A percentile compares a stretch with the other conserved stretches of the same genome.
Conservation (phyloP, 768 basidiomycete species). For the Lactifluus piperatus region DNA sequence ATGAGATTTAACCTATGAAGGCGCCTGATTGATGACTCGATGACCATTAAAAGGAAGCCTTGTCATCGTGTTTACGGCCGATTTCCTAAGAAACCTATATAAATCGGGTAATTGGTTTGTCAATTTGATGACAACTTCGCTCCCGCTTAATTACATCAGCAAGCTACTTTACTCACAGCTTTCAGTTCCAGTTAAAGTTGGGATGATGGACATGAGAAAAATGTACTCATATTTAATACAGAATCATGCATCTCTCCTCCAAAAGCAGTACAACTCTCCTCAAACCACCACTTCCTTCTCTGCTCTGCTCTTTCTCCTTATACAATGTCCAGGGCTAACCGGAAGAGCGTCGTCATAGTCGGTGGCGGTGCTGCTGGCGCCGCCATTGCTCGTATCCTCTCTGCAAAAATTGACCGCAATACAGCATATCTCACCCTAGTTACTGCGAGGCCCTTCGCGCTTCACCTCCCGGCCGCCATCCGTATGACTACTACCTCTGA, state of each 20-base stretch:
- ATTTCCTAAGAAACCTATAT: background rate
- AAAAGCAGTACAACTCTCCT: background rate
- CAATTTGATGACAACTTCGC: background rate
- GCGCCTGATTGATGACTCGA: too few species aligned
- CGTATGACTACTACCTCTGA: constrained; percentile 44
- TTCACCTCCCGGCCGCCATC: constrained; percentile 40
- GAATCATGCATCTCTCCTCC: background rate
- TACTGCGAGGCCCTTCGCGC: constrained; percentile 39
- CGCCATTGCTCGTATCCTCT: constrained; percentile 38
- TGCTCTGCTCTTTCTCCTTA: background rate
- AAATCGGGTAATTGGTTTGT: background rate
- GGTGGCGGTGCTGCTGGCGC: constrained; percentile 50
- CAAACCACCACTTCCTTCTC: background rate
- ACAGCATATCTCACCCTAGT: constrained; percentile 48
- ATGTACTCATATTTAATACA: background rate
- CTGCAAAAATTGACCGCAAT: constrained; percentile 38
- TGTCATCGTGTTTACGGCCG: too few species aligned
- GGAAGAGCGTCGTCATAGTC: constrained; percentile 38
- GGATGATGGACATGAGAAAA: background rate
- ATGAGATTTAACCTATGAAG: too few species aligned
- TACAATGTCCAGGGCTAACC: constrained; percentile 3
- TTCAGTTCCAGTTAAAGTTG: too few species aligned
- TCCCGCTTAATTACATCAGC: background rate
- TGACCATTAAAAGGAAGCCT: too few species aligned
- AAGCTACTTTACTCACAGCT: too few species aligned